Percentiles rank a stretch among this genome's conserved stretches.
Conservation (phyloP, 192 early-diverging fungal species). For the Dimargaris cristalligena region DNA sequence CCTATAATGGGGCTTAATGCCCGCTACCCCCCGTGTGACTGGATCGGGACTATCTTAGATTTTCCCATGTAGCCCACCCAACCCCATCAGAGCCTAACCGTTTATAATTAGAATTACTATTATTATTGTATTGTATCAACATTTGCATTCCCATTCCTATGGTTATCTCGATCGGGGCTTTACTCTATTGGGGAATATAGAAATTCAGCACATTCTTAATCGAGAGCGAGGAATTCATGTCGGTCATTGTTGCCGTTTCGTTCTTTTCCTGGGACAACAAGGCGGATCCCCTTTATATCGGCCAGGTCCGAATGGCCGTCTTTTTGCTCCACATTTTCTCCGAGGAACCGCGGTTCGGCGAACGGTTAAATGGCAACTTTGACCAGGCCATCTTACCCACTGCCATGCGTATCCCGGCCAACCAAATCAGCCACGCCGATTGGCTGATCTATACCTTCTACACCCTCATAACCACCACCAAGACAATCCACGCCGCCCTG, state of each 20-base stretch:
- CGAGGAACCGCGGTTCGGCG: conserved; percentile 24
- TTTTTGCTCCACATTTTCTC: conserved; percentile 35
- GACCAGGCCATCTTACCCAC: conserved; percentile 32
- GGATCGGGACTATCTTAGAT: too few relatives aligned
- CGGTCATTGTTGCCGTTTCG: neutral
- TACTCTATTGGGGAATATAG: too few relatives aligned
- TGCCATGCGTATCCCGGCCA: conserved; percentile 38
- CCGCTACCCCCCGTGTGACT: too few relatives aligned
- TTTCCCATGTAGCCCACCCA: too few relatives aligned
- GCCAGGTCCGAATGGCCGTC: conserved; percentile 47
- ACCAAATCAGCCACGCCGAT: conserved; percentile 55
- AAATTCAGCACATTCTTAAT: conserved; percentile 4
- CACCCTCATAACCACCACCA: conserved; percentile 55
- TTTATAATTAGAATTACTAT: too few relatives aligned
- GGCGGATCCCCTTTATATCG: conserved; percentile 17
- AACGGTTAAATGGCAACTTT: conserved; percentile 27
- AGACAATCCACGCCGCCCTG: conserved; percentile 39
- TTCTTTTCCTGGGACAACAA: conserved; percentile 17
- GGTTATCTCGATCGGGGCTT: too few relatives aligned
- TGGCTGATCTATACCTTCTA: conserved; percentile 71
- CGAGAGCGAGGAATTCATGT: conserved; percentile 7
- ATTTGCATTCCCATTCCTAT: too few relatives aligned
- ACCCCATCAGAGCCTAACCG: too few relatives aligned
- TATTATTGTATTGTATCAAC: too few relatives aligned
- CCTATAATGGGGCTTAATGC: too few relatives aligned